Base-by-base conservation (phyloP, 805 yeast genomes). In the Lachancea mirantina region DNA sequence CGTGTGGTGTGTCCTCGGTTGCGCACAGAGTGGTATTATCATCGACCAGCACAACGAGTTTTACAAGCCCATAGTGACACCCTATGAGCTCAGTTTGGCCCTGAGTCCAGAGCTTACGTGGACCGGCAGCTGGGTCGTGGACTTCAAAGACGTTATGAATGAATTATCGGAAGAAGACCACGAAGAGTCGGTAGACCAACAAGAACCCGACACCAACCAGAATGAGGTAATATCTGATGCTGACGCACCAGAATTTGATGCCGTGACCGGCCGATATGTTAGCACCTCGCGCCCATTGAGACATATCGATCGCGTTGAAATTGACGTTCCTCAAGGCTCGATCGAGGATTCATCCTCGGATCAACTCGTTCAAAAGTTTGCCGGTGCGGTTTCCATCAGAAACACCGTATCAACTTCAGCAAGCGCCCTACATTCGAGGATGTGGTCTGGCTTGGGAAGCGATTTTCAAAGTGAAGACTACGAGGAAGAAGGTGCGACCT, bases 81-180 rank as follows among this genome's bases (percentile, higher is more conserved):
- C 97, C 0, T 89, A 84, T 57, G 98, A 92, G 55, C 62, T 92
- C 24, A 72, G 78, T 29, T 60, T 89, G 55, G 95, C 97, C 0
- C 66, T 92, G 37, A 72, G 72, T 40, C 76, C 73, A 15, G 85
- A 81, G 41, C 67, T 84, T 14, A 65, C 76, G 1, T 92, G 98
- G 98, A 78, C 94, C 0, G 97, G 97, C 1, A 71, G 81, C 45
- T 92, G 98, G 97, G 72, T 83, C 8, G 75, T 85, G 1, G 92
- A 83, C 45, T 87, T 88, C 57, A 72, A 72, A 23, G 68, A 74
- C 3, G 62, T 78, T 4, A 46, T 63, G 7, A 46, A 56, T 4
- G 65, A 59, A 19, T 60, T 58, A 11, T 62, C 56, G n/a, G 52
- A 50, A 3, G 49, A 51, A 1, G 52, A 46, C 1, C 64, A 54